These are phyloP conservation scores for Colletotrichum lupini DNA, from an alignment of 2,329 filamentous ascomycete species.

Conservation along the genomic window DNA sequence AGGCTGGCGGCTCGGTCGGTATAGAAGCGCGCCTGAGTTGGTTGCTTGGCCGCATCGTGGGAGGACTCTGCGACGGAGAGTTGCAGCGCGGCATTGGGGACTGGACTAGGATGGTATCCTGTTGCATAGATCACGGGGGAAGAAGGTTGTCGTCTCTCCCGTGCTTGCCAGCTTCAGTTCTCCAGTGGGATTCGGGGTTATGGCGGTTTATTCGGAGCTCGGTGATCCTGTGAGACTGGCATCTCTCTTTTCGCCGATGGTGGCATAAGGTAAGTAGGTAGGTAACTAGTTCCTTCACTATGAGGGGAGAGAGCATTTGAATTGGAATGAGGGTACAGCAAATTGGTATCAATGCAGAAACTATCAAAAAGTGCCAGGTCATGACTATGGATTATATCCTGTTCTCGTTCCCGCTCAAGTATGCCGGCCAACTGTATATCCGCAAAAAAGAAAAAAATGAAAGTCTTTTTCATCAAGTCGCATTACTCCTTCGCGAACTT, in stretches of 20 bases:
- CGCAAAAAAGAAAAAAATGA: background rate
- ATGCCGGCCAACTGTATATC: background rate
- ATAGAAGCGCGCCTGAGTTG: background rate
- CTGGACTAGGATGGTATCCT: background rate
- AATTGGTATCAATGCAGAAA: background rate
- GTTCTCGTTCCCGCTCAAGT: background rate
- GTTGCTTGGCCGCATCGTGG: background rate
- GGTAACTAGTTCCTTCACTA: background rate
- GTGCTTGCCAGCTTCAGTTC: background rate
- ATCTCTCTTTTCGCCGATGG: background rate
- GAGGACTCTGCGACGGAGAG: background rate
- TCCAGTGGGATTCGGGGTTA: background rate
- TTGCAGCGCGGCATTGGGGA: background rate
- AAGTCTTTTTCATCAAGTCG: background rate
- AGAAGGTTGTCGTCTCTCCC: background rate
- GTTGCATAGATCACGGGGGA: background rate
- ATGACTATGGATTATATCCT: background rate
- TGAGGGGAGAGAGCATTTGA: background rate
- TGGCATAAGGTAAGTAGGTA: background rate
- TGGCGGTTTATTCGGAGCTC: background rate
- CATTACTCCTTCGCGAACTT: background rate
- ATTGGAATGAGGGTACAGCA: background rate
- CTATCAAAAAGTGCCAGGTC: background rate
- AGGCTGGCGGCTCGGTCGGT: background rate
- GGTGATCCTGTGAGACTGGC: background rate